These are phyloP conservation scores for Colletotrichum magnum DNA, from an alignment of 2,329 filamentous ascomycete species.

Conservation along the genomic window DNA sequence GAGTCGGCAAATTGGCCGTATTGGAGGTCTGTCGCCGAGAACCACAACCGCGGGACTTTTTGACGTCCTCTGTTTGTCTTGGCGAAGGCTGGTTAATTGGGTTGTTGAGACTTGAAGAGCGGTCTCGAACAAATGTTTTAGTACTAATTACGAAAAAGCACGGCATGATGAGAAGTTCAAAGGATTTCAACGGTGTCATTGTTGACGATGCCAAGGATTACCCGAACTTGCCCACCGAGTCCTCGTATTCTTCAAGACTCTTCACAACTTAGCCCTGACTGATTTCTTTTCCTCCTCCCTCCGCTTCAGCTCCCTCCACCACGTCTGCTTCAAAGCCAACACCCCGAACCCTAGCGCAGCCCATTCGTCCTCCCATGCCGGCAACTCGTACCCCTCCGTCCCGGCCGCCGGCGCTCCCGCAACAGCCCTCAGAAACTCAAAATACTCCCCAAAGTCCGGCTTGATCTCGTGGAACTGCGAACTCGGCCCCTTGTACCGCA, in stretches of 20 bases:
- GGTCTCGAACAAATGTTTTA: neutral
- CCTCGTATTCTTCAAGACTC: neutral
- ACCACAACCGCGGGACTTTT: neutral
- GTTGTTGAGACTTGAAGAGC: neutral
- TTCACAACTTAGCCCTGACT: constrained; percentile 15
- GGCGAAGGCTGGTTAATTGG: neutral
- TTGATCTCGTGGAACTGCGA: constrained; percentile 49
- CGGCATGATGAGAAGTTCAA: too few relatives aligned
- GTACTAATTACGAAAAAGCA: too few relatives aligned
- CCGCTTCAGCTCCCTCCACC: constrained; percentile 47
- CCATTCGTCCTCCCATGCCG: constrained; percentile 59
- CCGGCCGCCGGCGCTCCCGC: constrained; percentile 57
- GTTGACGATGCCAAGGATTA: neutral
- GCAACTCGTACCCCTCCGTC: constrained; percentile 54
- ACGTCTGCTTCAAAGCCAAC: constrained; percentile 47
- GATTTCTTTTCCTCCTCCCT: constrained; percentile 42
- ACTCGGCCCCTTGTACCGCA: constrained; percentile 49
- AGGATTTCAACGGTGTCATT: neutral
- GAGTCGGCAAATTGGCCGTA: constrained; percentile 19
- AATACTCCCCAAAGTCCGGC: constrained; percentile 55
- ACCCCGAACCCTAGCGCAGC: constrained; percentile 49
- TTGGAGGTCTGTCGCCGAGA: constrained; percentile 4
- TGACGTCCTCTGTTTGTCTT: neutral
- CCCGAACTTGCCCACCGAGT: neutral
- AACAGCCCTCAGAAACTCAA: constrained; percentile 54